Percentiles rank a stretch among this genome's conserved stretches.
Evolutionary conservation across 495 filamentous ascomycete genomes (phyloP).

Genomic region (Tuber indicum): DNA sequence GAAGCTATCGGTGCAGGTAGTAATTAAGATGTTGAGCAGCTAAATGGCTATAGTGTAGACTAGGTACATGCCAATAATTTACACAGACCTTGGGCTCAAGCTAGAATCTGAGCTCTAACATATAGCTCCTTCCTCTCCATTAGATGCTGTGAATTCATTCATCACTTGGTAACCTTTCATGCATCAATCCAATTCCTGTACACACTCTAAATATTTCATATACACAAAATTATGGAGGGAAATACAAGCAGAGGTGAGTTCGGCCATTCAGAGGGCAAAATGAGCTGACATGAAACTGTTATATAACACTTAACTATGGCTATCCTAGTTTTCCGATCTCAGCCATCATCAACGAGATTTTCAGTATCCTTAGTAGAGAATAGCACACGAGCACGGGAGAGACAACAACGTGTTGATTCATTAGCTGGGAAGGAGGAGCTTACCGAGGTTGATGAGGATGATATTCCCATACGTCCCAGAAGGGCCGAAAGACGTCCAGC

Average conservation of each 20-base stretch:
- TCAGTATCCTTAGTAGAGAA: not conserved
- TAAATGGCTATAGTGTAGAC: no score
- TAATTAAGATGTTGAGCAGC: no score
- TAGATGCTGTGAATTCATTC: no score
- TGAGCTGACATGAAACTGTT: no score
- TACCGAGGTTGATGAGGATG: not conserved
- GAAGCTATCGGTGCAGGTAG: no score
- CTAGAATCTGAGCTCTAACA: not conserved
- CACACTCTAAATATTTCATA: not conserved
- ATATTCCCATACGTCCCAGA: not conserved
- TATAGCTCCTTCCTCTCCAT: not conserved
- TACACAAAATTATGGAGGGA: no score
- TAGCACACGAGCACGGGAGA: not conserved
- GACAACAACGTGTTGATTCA: not conserved
- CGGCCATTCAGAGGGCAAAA: no score
- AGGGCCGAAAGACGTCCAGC: no score
- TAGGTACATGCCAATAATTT: no score
- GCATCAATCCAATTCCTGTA: not conserved
- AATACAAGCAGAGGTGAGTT: no score
- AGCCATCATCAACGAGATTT: not conserved
- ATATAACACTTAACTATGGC: no score
- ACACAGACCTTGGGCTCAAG: not conserved
- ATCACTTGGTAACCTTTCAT: no score
- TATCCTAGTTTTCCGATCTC: not conserved
- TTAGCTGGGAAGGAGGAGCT: not conserved